phyloP scores from a whole-genome alignment of 257 asterid genomes.

The Plantago elongata region DNA sequence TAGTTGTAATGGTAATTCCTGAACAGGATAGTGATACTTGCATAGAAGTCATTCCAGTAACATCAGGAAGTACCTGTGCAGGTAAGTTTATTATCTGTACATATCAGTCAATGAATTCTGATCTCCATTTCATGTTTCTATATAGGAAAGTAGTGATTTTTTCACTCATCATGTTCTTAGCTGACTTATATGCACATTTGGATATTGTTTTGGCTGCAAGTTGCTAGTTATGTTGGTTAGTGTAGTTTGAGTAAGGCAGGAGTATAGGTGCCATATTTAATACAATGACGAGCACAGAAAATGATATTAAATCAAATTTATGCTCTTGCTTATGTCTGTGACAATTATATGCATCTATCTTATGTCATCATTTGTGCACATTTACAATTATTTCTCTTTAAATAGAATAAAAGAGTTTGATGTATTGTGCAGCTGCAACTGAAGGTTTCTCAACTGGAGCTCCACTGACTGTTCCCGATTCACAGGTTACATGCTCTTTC shows the following conservation, averaged over 20 bases:
- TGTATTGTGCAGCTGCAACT: slow-evolving; percentile 35
- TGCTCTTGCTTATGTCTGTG: background rate
- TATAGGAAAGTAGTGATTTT: slow-evolving; percentile 10
- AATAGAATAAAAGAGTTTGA: slow-evolving; percentile 13
- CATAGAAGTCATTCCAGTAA: slow-evolving; percentile 17
- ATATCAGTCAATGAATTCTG: slow-evolving; percentile 6
- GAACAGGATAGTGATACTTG: slow-evolving; percentile 28
- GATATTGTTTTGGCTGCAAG: no score
- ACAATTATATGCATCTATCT: no score
- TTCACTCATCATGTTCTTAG: slow-evolving; percentile 3
- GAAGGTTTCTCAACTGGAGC: slow-evolving; percentile 30
- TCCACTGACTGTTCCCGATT: slow-evolving; percentile 26
- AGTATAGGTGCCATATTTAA: background rate
- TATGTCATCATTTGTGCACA: background rate
- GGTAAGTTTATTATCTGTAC: slow-evolving; percentile 27
- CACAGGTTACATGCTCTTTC: slow-evolving; percentile 33
- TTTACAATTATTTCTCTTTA: slow-evolving; percentile 10
- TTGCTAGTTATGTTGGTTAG: no score
- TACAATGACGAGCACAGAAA: slow-evolving; percentile 6
- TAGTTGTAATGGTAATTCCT: slow-evolving; percentile 16
- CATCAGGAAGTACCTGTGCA: slow-evolving; percentile 15
- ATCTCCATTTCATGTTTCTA: slow-evolving; percentile 4
- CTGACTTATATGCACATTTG: no score
- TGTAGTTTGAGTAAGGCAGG: no score
- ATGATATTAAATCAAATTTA: background rate